Percentiles rank a stretch among this genome's conserved stretches.
phyloP scores from a whole-genome alignment of 768 basidiomycete species.

The Tremella mesenterica region DNA sequence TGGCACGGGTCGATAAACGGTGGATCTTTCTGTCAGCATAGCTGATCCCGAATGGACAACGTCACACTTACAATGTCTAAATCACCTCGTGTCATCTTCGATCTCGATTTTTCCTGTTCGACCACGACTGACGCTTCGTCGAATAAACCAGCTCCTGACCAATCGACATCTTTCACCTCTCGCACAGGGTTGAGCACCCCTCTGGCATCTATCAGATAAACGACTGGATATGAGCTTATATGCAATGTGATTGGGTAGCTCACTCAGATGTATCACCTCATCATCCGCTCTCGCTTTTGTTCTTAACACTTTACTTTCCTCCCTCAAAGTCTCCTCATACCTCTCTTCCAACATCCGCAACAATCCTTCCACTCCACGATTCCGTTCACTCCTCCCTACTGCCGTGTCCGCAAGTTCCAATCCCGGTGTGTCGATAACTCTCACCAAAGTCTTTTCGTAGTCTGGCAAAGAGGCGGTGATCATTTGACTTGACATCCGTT shows the following conservation, averaged over 20 bases:
- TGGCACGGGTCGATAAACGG: conserved; percentile 13
- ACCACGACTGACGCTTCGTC: conserved; percentile 6
- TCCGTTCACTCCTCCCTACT: conserved; percentile 9
- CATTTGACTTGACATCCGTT: not conserved
- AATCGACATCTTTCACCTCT: conserved; percentile 15
- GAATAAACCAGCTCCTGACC: conserved; percentile 23
- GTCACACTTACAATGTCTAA: no score
- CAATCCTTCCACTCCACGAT: conserved; percentile 24
- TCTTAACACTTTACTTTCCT: conserved; percentile 30
- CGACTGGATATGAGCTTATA: conserved; percentile 9
- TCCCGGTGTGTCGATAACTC: conserved; percentile 35
- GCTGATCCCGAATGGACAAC: not conserved
- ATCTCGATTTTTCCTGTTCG: no score
- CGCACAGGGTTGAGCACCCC: conserved; percentile 13
- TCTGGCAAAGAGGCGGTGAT: not conserved
- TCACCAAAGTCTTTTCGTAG: conserved; percentile 18
- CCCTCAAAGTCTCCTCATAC: conserved; percentile 23
- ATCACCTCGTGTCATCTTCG: no score
- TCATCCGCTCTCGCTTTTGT: conserved; percentile 16
- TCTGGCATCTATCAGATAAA: conserved; percentile 34
- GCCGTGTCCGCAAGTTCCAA: conserved; percentile 11
- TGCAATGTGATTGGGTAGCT: conserved; percentile 4
- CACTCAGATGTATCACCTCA: conserved; percentile 33
- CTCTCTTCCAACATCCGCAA: conserved; percentile 29
- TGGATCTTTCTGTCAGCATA: conserved; percentile 20